Percentiles rank a stretch among this genome's conserved stretches.
Conservation (phyloP, 495 filamentous ascomycete species). For the Monascus purpureus region DNA sequence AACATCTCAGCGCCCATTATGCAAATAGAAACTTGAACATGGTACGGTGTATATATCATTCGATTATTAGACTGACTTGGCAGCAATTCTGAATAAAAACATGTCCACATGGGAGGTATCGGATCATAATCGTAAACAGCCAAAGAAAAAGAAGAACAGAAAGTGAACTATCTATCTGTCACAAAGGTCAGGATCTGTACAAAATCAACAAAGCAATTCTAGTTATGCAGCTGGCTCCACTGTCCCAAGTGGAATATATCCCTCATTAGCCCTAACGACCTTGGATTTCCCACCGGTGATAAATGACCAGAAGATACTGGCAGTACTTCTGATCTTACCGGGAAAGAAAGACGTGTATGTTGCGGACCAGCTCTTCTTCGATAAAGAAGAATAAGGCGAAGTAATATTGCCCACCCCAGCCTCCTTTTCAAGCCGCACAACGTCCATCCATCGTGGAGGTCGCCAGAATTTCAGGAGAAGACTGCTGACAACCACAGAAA, state of each 20-base stretch:
- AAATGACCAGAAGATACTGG: conserved; percentile 13
- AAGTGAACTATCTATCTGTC: not conserved
- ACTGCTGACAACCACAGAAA: conserved; percentile 78
- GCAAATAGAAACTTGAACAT: too few relatives aligned
- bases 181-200: too few relatives aligned
- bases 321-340: conserved; percentile 8
- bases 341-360: conserved; percentile 14
- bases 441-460: conserved; percentile 79
- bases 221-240: conserved; percentile 27
- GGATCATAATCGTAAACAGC: not conserved
- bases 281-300: conserved; percentile 14
- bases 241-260: conserved; percentile 31
- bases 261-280: conserved; percentile 17
- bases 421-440: conserved; percentile 46
- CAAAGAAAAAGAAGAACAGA: not conserved
- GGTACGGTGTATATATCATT: too few relatives aligned
- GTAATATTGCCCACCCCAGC: conserved; percentile 4
- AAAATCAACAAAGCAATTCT: too few relatives aligned
- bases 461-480: conserved; percentile 79
- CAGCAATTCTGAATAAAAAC: too few relatives aligned
- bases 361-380: conserved; percentile 20
- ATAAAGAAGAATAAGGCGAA: conserved; percentile 4
- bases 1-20: too few relatives aligned
- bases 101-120: too few relatives aligned
- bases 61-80: too few relatives aligned